These are phyloP conservation scores for Nemania bipapillata DNA, from an alignment of 2,329 filamentous ascomycete species.

Conservation along the genomic window DNA sequence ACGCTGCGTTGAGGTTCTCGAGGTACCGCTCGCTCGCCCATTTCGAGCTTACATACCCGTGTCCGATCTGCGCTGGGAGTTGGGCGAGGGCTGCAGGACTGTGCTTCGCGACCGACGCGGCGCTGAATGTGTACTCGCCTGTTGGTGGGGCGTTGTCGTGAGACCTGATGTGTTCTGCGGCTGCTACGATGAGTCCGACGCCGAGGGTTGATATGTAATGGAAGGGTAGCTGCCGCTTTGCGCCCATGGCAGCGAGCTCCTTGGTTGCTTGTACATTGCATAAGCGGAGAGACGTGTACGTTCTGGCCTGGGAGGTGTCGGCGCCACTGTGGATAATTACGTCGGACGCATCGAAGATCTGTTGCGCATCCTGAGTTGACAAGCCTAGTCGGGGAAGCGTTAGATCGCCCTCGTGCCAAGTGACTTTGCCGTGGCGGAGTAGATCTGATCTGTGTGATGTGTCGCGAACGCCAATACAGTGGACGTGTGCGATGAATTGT, in stretches of 20 bases:
- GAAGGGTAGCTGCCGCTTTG: constrained; percentile 18
- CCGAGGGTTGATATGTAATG: constrained; percentile 36
- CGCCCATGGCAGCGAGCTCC: constrained; percentile 14
- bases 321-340: constrained; percentile 39
- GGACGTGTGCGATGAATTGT: constrained; percentile 51
- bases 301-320: constrained; percentile 34
- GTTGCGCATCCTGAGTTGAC: not conserved
- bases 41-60: constrained; percentile 41
- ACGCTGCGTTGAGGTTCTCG: constrained; percentile 30
- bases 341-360: constrained; percentile 27
- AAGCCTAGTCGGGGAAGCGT: not conserved
- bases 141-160: no score
- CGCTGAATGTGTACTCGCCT: no score
- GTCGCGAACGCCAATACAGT: constrained; percentile 57
- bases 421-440: constrained; percentile 52
- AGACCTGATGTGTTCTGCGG: no score
- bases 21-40: constrained; percentile 47
- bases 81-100: not conserved
- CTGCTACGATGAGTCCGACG: constrained; percentile 10
- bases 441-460: constrained; percentile 12
- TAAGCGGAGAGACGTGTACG: constrained; percentile 19
- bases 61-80: no score
- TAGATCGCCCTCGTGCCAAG: constrained; percentile 63
- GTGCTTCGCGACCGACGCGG: no score
- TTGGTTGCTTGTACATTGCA: constrained; percentile 30